Percentiles rank a stretch among this genome's conserved stretches.
phyloP scores from a whole-genome alignment of 2,329 filamentous ascomycete species.

The Exophiala spinifera region DNA sequence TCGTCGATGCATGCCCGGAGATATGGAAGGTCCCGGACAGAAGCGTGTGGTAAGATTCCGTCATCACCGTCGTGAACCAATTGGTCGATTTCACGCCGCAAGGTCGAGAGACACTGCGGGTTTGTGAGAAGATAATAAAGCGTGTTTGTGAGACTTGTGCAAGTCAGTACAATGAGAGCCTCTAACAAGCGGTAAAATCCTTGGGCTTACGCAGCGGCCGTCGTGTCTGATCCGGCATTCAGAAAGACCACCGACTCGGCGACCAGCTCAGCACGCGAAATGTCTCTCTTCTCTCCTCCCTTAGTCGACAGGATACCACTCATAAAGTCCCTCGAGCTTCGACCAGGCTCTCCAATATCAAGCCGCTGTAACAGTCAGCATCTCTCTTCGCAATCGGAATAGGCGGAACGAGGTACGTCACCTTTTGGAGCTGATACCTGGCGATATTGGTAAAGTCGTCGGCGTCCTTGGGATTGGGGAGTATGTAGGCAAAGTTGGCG shows the following conservation, averaged over 20 bases:
- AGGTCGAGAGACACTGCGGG: neutral
- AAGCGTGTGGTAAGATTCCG: neutral
- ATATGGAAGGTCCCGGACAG: neutral
- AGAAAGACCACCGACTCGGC: neutral
- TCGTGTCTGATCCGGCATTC: too few relatives aligned
- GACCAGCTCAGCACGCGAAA: neutral
- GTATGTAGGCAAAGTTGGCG: too few relatives aligned
- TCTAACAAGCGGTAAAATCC: too few relatives aligned
- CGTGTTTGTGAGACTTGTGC: too few relatives aligned
- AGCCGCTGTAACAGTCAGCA: too few relatives aligned
- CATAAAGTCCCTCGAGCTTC: neutral
- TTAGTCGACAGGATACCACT: neutral
- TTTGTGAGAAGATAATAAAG: neutral
- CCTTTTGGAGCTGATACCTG: too few relatives aligned
- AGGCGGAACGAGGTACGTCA: too few relatives aligned
- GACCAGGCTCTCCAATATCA: too few relatives aligned
- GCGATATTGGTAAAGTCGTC: neutral
- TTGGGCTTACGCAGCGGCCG: too few relatives aligned
- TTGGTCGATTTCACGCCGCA: neutral
- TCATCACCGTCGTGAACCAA: neutral
- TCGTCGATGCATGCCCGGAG: constrained; percentile 11
- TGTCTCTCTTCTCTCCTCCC: neutral
- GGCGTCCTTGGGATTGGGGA: neutral
- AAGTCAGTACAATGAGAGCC: too few relatives aligned
- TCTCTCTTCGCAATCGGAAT: too few relatives aligned